A percentile compares a stretch with the other conserved stretches of the same genome.
Evolutionary conservation across 2,329 filamentous ascomycete genomes (phyloP).

Genomic region (Thielaviopsis musarum): DNA sequence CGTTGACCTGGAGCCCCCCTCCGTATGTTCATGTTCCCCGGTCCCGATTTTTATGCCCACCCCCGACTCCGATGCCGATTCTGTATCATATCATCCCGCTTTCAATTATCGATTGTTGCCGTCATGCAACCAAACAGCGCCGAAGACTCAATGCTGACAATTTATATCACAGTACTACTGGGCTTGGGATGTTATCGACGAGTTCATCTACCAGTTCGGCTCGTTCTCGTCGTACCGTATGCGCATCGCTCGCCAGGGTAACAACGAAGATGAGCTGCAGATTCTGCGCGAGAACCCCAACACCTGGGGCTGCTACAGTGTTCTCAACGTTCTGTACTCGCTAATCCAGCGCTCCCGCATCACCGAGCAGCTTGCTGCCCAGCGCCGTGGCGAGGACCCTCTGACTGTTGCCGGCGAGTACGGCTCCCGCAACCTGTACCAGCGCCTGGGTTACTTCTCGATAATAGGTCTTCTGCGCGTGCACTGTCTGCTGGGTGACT

Average conservation of each 20-base stretch:
- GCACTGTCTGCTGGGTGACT: conserved; percentile 92
- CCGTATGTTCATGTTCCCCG: conserved; percentile 43
- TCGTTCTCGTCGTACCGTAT: conserved; percentile 96
- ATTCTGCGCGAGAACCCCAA: conserved; percentile 92
- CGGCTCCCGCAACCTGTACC: conserved; percentile 82
- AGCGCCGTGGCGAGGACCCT: conserved; percentile 86
- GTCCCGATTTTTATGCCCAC: not conserved
- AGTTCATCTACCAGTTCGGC: conserved; percentile 99
- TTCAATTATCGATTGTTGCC: not conserved
- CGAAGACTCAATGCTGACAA: not conserved
- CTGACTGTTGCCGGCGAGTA: conserved; percentile 84
- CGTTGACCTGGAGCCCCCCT: conserved; percentile 89
- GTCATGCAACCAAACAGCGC: not conserved
- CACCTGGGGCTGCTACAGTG: conserved; percentile 98
- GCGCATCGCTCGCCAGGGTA: conserved; percentile 63
- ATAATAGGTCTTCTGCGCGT: conserved; percentile 94
- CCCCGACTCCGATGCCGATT: not conserved
- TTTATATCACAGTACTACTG: conserved; percentile 65
- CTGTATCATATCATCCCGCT: not conserved
- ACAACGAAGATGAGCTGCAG: conserved; percentile 84
- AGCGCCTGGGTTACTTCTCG: conserved; percentile 98
- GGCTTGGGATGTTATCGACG: conserved; percentile 99
- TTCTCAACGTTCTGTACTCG: conserved; percentile 97
- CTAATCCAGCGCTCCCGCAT: conserved; percentile 97
- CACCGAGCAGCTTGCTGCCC: conserved; percentile 86